Evolutionary conservation across 2,329 filamentous ascomycete species (phyloP).

Genomic region (Exophiala viscosa): DNA sequence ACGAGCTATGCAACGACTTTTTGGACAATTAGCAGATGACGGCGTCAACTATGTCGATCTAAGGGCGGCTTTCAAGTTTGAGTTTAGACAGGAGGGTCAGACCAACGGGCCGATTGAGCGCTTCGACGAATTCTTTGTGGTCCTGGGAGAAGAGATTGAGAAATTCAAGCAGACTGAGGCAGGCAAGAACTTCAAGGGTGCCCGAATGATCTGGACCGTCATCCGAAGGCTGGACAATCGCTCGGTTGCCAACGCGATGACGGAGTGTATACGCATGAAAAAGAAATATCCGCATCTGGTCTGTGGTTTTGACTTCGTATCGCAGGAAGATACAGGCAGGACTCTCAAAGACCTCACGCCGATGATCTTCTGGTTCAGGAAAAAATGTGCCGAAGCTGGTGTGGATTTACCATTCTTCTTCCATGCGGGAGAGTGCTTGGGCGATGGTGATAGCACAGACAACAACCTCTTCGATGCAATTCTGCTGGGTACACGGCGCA

Average conservation of each 20-base stretch:
- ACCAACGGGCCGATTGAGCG: slow-evolving; percentile 50
- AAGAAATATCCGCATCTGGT: slow-evolving; percentile 72
- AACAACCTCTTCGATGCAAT: slow-evolving; percentile 86
- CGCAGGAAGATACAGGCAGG: slow-evolving; percentile 76
- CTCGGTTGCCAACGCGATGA: slow-evolving; percentile 74
- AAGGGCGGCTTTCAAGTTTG: slow-evolving; percentile 67
- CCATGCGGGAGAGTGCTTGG: slow-evolving; percentile 85
- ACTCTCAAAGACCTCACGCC: slow-evolving; percentile 74
- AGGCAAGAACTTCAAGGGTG: slow-evolving; percentile 76
- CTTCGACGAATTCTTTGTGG: slow-evolving; percentile 66
- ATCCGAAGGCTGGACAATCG: slow-evolving; percentile 62
- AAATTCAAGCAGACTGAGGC: slow-evolving; percentile 68
- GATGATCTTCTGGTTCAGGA: slow-evolving; percentile 89
- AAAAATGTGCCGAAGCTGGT: slow-evolving; percentile 71
- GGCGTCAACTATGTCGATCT: slow-evolving; percentile 83
- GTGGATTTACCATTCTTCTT: slow-evolving; percentile 92
- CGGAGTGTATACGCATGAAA: slow-evolving; percentile 79
- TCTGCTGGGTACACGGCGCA: slow-evolving; percentile 77
- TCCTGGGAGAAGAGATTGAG: slow-evolving; percentile 73
- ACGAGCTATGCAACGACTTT: slow-evolving; percentile 66
- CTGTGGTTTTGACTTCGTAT: slow-evolving; percentile 84
- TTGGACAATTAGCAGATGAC: slow-evolving; percentile 70
- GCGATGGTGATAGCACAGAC: slow-evolving; percentile 72
- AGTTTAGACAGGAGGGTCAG: slow-evolving; percentile 63
- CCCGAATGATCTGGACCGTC: slow-evolving; percentile 81